Conservation (phyloP, 2,329 filamentous ascomycete genomes). For the Fusarium verticillioides region DNA sequence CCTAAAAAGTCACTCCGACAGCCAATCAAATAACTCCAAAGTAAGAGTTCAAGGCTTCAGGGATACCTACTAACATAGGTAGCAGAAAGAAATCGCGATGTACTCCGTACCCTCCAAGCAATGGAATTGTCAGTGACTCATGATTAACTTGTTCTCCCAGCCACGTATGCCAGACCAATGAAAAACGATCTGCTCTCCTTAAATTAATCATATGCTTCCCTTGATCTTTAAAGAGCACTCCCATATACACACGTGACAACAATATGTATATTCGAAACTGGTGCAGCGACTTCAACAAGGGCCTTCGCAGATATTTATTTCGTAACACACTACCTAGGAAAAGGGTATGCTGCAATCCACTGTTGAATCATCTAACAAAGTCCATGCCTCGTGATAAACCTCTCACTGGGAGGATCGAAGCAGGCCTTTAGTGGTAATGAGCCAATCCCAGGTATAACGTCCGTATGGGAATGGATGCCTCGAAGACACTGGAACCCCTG, state of each 20-base stretch:
- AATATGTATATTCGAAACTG: not conserved
- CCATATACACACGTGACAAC: not conserved
- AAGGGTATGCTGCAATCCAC: not conserved
- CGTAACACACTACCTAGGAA: not conserved
- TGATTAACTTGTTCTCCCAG: too few relatives aligned
- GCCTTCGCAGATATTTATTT: not conserved
- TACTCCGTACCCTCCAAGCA: not conserved
- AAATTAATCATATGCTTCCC: not conserved
- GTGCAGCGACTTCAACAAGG: not conserved
- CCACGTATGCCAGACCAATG: not conserved
- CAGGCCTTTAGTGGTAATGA: not conserved
- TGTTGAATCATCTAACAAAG: not conserved
- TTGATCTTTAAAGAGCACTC: not conserved
- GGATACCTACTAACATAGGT: too few relatives aligned
- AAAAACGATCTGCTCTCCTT: not conserved
- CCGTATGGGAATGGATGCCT: not conserved
- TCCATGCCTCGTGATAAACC: not conserved
- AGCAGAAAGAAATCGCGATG: not conserved
- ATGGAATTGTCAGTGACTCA: not conserved
- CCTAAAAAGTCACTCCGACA: conserved; percentile 12
- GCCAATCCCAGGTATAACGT: not conserved
- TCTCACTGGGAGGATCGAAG: not conserved
- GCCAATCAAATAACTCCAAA: conserved; percentile 11
- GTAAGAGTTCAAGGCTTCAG: not conserved
- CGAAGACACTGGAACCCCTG: not conserved